These are phyloP conservation scores for Entomortierella beljakovae DNA, from an alignment of 192 early-diverging fungal genomes.

Conservation along the genomic window DNA sequence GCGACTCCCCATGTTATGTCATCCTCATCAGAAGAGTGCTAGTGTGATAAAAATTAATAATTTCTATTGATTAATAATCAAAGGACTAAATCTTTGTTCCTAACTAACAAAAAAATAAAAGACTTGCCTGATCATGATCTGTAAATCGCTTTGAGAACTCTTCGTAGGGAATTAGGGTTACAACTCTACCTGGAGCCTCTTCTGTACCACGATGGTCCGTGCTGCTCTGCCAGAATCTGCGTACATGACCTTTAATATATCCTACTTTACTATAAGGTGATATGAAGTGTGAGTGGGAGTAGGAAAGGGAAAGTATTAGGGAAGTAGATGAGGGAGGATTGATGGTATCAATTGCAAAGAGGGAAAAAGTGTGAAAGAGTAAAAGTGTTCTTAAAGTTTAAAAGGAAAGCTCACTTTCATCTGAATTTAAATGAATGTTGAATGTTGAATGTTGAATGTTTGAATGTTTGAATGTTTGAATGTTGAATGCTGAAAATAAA, in stretches of 20 bases:
- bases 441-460: too few relatives aligned
- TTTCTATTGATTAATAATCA: neutral
- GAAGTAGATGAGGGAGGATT: too few relatives aligned
- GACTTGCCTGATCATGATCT: constrained; percentile 63
- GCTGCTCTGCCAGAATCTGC: constrained; percentile 85
- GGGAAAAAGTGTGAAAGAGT: too few relatives aligned
- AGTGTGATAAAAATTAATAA: neutral
- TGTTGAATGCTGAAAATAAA: neutral
- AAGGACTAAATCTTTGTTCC: too few relatives aligned
- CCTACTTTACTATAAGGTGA: constrained; percentile 55
- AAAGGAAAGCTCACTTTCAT: too few relatives aligned
- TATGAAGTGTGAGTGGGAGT: neutral
- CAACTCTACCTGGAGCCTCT: constrained; percentile 83
- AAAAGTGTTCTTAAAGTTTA: too few relatives aligned
- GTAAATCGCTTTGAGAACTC: constrained; percentile 68
- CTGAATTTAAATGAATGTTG: too few relatives aligned
- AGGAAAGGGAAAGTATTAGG: too few relatives aligned
- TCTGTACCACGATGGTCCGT: constrained; percentile 91
- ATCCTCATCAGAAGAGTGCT: constrained; percentile 56
- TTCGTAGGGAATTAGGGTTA: constrained; percentile 81
- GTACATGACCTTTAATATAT: constrained; percentile 74
- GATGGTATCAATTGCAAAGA: too few relatives aligned
- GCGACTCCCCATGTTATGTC: constrained; percentile 84
- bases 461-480: too few relatives aligned
- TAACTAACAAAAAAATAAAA: neutral